These are phyloP conservation scores for Phaeoacremonium minimum DNA, from an alignment of 2,329 filamentous ascomycete species.

Conservation along the genomic window DNA sequence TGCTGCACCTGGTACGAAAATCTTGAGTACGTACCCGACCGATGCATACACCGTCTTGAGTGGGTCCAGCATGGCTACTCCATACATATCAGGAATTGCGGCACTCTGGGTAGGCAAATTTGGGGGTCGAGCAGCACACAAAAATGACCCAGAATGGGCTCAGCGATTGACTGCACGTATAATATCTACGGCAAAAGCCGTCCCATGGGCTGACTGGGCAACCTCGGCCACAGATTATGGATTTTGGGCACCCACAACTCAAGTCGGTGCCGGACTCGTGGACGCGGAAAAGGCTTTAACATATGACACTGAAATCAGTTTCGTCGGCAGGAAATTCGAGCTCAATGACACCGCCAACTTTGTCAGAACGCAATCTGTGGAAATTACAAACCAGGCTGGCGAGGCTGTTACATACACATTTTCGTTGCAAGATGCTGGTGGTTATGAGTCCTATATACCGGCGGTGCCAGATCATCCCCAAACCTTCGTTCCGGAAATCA, in stretches of 20 bases:
- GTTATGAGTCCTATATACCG: constrained; percentile 5
- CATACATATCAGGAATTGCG: constrained; percentile 34
- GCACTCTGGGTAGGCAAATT: constrained; percentile 18
- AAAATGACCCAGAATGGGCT: constrained; percentile 2
- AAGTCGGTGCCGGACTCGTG: constrained; percentile 42
- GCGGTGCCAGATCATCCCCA: too few species aligned
- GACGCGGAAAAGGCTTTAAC: constrained; percentile 39
- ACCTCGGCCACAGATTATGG: constrained; percentile 6
- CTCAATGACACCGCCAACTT: constrained; percentile 46
- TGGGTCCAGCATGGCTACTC: constrained; percentile 43
- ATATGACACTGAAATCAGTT: constrained; percentile 30
- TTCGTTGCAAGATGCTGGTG: constrained; percentile 4
- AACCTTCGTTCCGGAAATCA: too few species aligned
- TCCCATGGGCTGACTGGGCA: constrained; percentile 2
- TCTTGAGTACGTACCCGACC: constrained; percentile 32
- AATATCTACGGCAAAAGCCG: constrained; percentile 1
- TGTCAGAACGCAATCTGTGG: constrained; percentile 7
- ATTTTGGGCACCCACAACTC: constrained; percentile 30
- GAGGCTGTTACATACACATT: constrained; percentile 6
- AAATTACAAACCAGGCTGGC: constrained; percentile 3
- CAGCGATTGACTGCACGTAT: constrained; percentile 3
- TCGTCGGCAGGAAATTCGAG: constrained; percentile 38
- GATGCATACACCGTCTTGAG: constrained; percentile 30
- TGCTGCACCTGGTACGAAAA: constrained; percentile 31
- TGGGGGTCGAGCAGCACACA: constrained; percentile 5